Base-by-base conservation (phyloP, 345 rosid genomes). In the Adansonia digitata region DNA sequence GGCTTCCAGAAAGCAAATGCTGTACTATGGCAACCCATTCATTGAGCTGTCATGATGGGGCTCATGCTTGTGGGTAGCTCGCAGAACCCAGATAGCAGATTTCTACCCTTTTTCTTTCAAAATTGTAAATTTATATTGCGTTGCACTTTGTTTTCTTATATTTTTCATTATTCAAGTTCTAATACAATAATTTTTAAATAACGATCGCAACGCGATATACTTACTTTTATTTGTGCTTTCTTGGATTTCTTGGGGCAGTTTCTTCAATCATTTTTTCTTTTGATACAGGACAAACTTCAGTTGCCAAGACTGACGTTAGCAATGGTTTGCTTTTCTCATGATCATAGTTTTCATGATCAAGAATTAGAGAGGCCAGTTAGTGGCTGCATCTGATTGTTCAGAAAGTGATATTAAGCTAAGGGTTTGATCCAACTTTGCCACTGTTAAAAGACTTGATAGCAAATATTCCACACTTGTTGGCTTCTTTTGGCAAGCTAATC, bases 1-100 rank as follows among this genome's bases (percentile, higher is more conserved):
- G 14, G 35, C 52, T 24, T 42, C 13, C 12, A 53, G 48, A 62
- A 40, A 67, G 74, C 29, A 46, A 53, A 77, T 70, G 80, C 81
- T 24, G n/a, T n/a, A n/a, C n/a, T n/a, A 73, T 82, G 88, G 86
- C 72, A 80, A 68, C 81, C 85, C 88, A 79, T 82, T 82, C 80
- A 79, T 73, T 77, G 77, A 82, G 86, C 85, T 87, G 87, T 76
- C 72, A 69, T 76, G 73, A 76, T 76, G 86, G 82, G 78, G 42
- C 29, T 84, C 91, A 85, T n/a, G n/a, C n/a, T n/a, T 84, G 87
- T 84, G 88, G 79, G 80, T 26, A 66, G 64, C 68, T 56, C 76
- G 66, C 77, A 76, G 81, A 81, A 75, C n/a, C n/a, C n/a, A n/a
- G n/a, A n/a, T n/a, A n/a, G n/a, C n/a, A n/a, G n/a, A n/a, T n/a